phyloP scores from a whole-genome alignment of 441 rosid species.

The Erodium trifolium region DNA sequence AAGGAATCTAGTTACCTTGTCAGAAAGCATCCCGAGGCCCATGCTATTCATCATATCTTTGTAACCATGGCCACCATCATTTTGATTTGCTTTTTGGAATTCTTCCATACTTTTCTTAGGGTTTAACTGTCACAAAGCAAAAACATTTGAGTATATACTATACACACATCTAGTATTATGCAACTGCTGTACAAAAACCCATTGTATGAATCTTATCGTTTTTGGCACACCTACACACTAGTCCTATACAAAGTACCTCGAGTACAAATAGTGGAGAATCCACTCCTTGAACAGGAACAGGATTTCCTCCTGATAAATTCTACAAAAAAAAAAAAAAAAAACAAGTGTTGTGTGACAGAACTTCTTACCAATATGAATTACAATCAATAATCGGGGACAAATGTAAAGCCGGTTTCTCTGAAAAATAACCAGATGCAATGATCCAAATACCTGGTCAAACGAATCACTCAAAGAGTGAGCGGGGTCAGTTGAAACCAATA shows the following conservation, averaged over 20 bases:
- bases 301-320: conserved; percentile 65
- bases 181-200: conserved; percentile 4
- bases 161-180: conserved; percentile 12
- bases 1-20: conserved; percentile 40
- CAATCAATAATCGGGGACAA: conserved; percentile 15
- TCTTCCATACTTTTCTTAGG: conserved; percentile 65
- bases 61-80: conserved; percentile 35
- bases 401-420: neutral
- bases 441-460: conserved; percentile 49
- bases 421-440: conserved; percentile 2
- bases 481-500: conserved; percentile 81
- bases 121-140: conserved; percentile 40
- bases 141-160: neutral
- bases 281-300: conserved; percentile 56
- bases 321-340: conserved; percentile 20
- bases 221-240: neutral
- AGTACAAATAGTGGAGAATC: conserved; percentile 67
- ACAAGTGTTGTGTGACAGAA: conserved; percentile 10
- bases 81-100: conserved; percentile 34
- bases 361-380: conserved; percentile 3
- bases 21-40: conserved; percentile 73
- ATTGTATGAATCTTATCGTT: conserved; percentile 1
- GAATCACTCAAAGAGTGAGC: conserved; percentile 90
- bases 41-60: conserved; percentile 62
- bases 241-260: conserved; percentile 38